phyloP scores from a whole-genome alignment of 345 rosid species.

The Pistacia atlantica region DNA sequence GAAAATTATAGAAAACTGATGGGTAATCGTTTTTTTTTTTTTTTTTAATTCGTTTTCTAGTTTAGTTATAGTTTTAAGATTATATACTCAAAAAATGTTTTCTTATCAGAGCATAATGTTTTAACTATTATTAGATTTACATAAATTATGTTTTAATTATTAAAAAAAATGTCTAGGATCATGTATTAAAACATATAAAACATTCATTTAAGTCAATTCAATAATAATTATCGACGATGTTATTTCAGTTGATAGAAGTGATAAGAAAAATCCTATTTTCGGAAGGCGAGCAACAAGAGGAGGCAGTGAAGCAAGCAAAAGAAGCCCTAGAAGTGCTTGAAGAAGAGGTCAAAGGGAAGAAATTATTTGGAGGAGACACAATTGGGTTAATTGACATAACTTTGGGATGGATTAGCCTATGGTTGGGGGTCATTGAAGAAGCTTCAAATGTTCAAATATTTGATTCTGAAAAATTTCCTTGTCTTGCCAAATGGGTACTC shows the following conservation, averaged over 20 bases:
- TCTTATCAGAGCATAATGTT: no score
- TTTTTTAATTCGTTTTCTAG: no score
- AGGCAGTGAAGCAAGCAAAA: conserved; percentile 15
- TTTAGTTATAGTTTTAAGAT: no score
- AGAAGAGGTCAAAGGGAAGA: conserved; percentile 11
- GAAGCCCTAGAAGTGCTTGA: conserved; percentile 21
- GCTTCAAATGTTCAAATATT: neutral
- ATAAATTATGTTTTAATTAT: no score
- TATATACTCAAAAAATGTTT: no score
- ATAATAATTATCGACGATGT: neutral
- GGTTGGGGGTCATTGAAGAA: conserved; percentile 21
- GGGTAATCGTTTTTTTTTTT: no score
- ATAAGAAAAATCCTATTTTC: neutral
- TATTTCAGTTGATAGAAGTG: neutral
- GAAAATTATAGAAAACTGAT: no score
- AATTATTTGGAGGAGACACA: conserved; percentile 17
- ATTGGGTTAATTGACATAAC: conserved; percentile 20
- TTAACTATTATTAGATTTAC: no score
- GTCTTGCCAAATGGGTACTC: conserved; percentile 3
- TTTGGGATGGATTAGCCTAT: conserved; percentile 3
- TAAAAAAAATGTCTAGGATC: no score
- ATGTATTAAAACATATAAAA: no score
- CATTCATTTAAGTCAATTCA: no score
- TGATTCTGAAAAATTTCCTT: conserved; percentile 11
- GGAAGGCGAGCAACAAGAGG: conserved; percentile 14